Evolutionary conservation across 805 yeast species (phyloP).

Genomic region (Cyberlindnera xylosilytica): DNA sequence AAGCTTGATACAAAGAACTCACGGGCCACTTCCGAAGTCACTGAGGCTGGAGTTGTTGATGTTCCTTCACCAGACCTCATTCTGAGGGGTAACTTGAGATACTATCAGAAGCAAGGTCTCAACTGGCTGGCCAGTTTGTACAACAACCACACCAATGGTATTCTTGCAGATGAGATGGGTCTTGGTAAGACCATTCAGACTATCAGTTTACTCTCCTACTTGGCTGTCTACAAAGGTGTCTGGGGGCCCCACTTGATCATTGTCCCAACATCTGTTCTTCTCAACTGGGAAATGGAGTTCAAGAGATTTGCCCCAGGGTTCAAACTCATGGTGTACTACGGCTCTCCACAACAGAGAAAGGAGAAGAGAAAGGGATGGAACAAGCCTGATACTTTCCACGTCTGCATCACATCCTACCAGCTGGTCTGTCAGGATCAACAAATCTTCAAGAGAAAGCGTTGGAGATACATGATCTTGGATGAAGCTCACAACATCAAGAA

Average conservation of each 20-base stretch:
- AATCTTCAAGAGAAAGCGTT: constrained; percentile 83
- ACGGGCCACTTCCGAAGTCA: constrained; percentile 17
- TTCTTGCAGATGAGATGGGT: constrained; percentile 99
- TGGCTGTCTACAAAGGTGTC: constrained; percentile 88
- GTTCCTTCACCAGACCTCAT: constrained; percentile 72
- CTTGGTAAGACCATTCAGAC: constrained; percentile 97
- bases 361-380: constrained; percentile 98
- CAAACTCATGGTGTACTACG: constrained; percentile 92
- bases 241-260: constrained; percentile 99
- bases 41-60: constrained; percentile 48
- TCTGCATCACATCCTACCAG: constrained; percentile 95
- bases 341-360: constrained; percentile 94
- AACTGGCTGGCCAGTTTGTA: constrained; percentile 96
- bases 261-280: constrained; percentile 96
- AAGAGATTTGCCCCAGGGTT: constrained; percentile 98
- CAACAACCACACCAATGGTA: constrained; percentile 91
- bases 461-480: constrained; percentile 96
- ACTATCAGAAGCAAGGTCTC: constrained; percentile 92
- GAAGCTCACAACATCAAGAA: constrained; percentile 98
- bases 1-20: constrained; percentile 8
- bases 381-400: constrained; percentile 91
- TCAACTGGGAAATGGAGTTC: constrained; percentile 99
- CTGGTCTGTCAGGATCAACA: constrained; percentile 97
- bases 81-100: constrained; percentile 79
- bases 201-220: constrained; percentile 75